Base-by-base conservation (phyloP, 257 asterid genomes). In the Nicotiana paniculata region DNA sequence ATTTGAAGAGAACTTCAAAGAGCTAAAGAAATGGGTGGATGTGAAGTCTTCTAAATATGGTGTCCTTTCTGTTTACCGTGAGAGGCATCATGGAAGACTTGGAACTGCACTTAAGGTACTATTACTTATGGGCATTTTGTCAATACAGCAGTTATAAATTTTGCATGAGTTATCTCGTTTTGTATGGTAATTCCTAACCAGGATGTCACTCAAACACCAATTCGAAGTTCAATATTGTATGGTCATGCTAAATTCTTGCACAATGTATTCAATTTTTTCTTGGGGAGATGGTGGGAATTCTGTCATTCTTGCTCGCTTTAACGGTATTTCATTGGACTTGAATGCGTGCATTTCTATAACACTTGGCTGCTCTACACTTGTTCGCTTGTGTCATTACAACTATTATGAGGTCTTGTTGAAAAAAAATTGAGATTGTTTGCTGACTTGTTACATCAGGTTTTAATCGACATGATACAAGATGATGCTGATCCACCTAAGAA, bases 91-190 rank as follows among this genome's bases (percentile, higher is more conserved):
- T 81, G 94, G 94, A 55, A 91, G 93, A 75, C 91, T 93, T 37
- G 99, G 99, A 88, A 93, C 90, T 32, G 97, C 99, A 70, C 83
- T 96, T 26, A 96, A 96, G 98, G 98, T 96, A 89, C 79, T 12
- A 28, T 53, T 35, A 61, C 69, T 80, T 74, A 53, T 21, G 33
- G 46, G 63, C 61, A 13, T 48, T 74, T 48, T 74, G 8, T 74
- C 11, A 12, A 72, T 74, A 39, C 0, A 24, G 79, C 59, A 74
- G 51, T 46, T 74, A 46, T 26, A 48, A 1, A 46, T 48, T 32
- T 39, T 74, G 79, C 62, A 48, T 74, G 43, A 72, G 78, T 72
- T 43, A 53, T 51, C 1, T 53, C 13, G 58, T 43, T 43, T 43
- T 43, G 51, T 43, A 43, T 43, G 51, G 51, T 43, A 43, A 43